phyloP scores from a whole-genome alignment of 768 basidiomycete species.

The Leucosporidium creatinivorum region DNA sequence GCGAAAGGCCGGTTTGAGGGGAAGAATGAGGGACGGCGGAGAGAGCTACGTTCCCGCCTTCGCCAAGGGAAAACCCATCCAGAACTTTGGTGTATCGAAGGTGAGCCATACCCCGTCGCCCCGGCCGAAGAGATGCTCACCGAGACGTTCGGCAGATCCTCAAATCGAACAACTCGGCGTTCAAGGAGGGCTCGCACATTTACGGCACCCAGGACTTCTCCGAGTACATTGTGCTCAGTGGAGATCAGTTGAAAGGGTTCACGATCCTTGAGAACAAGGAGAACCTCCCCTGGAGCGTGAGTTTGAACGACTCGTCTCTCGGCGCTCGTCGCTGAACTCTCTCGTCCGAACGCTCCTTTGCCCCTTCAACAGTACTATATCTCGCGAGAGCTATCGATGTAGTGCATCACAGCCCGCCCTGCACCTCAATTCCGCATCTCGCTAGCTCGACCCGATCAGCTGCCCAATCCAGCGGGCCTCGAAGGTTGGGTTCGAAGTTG shows the following conservation, averaged over 20 bases:
- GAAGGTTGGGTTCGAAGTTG: too few relatives aligned
- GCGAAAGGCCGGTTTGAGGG: too few relatives aligned
- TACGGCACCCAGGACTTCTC: constrained; percentile 33
- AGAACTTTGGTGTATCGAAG: not conserved
- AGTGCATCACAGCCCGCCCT: too few relatives aligned
- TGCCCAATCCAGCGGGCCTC: too few relatives aligned
- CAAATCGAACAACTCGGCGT: constrained; percentile 27
- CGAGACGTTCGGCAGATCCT: constrained; percentile 30
- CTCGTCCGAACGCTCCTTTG: too few relatives aligned
- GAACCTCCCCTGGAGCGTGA: constrained; percentile 33
- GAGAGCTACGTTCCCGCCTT: too few relatives aligned
- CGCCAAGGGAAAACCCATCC: too few relatives aligned
- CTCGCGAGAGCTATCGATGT: too few relatives aligned
- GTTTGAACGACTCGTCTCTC: not conserved
- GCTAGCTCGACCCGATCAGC: too few relatives aligned
- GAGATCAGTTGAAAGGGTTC: constrained; percentile 17
- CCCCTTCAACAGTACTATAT: too few relatives aligned
- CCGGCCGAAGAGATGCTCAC: constrained; percentile 31
- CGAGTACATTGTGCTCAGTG: constrained; percentile 21
- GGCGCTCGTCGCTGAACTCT: not conserved
- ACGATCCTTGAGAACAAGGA: constrained; percentile 36
- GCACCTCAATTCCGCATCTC: too few relatives aligned
- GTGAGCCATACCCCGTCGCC: constrained; percentile 28
- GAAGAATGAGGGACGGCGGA: too few relatives aligned
- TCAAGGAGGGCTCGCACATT: constrained; percentile 35